Base-by-base conservation (phyloP, 1,139 yeast species). In the Taphrina wiesneri region DNA sequence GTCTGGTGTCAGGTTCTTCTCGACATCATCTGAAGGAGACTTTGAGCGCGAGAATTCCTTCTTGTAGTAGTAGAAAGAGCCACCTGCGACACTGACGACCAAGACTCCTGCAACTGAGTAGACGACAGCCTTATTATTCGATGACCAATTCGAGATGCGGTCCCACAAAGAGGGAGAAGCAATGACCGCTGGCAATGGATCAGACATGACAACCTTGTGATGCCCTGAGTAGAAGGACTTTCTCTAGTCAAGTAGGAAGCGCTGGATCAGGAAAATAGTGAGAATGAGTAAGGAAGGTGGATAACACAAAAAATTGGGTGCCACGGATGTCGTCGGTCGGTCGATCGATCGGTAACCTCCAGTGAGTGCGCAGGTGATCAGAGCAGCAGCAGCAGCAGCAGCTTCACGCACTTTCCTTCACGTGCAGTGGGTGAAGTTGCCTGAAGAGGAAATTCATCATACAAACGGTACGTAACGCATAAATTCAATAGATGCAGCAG, bases 1-100 rank as follows among this genome's bases (percentile, higher is more conserved):
- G 25, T 52, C 60, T 2, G 62, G 47, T 2, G 39, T 46, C 11
- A 25, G 13, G 21, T 30, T 63, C 45, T 49, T 41, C 43, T 53
- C 56, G 47, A 28, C 53, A 39, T 54, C 51, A 19, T 23, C 39
- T 13, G 53, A 15, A 5, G 63, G 66, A 13, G 45, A 21, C 17
- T 23, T 36, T 21, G 32, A 23, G 19, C 2, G 34, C 25, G 25
- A 30, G 21, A 34, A 26, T 5, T 23, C 53, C 39, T 61, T 56
- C 13, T 34, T 41, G 47, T 54, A 62, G 56, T 61, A 56, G 15
- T 65, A 65, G 45, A 61, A 28, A 2, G 64, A 60, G 30, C 67
- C 67, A 11, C 67, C 67, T 26, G 62, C 67, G 21, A 53, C 65
- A 46, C 47, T 52, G 26, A 60, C 56, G 30, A 65, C 66, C 30